Evolutionary conservation across 2,329 filamentous ascomycete species (phyloP).

Genomic region (Penicillium sp.): DNA sequence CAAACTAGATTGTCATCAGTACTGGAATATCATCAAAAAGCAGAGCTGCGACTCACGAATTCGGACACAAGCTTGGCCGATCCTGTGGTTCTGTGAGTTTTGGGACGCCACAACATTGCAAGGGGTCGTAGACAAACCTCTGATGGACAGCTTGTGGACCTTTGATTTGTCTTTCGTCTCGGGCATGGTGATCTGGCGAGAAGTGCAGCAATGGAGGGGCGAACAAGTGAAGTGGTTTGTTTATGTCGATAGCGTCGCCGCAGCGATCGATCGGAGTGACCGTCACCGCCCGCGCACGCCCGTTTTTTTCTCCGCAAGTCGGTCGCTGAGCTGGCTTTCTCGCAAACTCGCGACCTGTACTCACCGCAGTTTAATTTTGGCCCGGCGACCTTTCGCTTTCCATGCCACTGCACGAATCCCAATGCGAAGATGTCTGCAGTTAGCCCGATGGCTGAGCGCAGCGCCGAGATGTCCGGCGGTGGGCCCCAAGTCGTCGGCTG

Average conservation of each 20-base stretch:
- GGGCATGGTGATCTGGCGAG: constrained; percentile 39
- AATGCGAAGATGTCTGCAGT: constrained; percentile 54
- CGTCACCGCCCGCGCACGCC: constrained; percentile 32
- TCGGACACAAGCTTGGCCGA: constrained; percentile 88
- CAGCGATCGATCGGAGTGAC: constrained; percentile 37
- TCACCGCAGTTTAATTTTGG: background rate
- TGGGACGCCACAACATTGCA: background rate
- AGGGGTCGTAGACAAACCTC: constrained; percentile 33
- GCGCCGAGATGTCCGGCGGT: constrained; percentile 38
- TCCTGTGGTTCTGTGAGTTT: constrained; percentile 51
- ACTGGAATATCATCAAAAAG: background rate
- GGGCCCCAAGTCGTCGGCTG: constrained; percentile 33
- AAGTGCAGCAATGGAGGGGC: constrained; percentile 4
- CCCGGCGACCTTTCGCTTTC: constrained; percentile 15
- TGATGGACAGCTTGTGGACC: constrained; percentile 83
- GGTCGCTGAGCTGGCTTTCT: background rate
- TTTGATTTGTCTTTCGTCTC: constrained; percentile 73
- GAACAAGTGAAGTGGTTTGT: constrained; percentile 32
- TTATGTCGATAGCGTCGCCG: constrained; percentile 43
- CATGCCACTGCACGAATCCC: constrained; percentile 42
- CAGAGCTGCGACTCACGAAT: constrained; percentile 68
- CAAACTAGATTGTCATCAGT: constrained; percentile 65
- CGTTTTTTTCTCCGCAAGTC: constrained; percentile 40
- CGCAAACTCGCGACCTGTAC: background rate
- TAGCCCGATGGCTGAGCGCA: constrained; percentile 52